Conservation (phyloP, 305 asterid species). For the Petunia hybrid region DNA sequence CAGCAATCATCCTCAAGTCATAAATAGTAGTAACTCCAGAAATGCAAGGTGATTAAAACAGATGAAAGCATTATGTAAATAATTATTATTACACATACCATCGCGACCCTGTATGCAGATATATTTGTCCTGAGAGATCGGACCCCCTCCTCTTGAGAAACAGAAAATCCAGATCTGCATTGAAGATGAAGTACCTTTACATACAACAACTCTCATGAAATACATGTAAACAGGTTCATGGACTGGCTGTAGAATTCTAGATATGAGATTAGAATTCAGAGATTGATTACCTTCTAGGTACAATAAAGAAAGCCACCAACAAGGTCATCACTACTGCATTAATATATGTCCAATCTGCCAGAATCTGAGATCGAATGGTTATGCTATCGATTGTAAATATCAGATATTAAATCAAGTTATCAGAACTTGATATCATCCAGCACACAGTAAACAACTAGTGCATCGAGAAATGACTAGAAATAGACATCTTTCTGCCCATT, state of each 20-base stretch:
- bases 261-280: not conserved
- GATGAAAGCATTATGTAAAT: slow-evolving; percentile 28
- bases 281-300: slow-evolving; percentile 56
- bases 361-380: slow-evolving; percentile 60
- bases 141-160: slow-evolving; percentile 58
- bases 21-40: slow-evolving; percentile 29
- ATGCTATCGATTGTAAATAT: slow-evolving; percentile 32
- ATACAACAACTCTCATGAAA: slow-evolving; percentile 30
- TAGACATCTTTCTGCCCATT: not conserved
- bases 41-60: slow-evolving; percentile 18
- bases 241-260: slow-evolving; percentile 31
- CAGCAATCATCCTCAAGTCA: slow-evolving; percentile 41
- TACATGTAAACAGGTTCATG: slow-evolving; percentile 30
- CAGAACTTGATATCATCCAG: not conserved
- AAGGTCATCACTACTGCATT: slow-evolving; percentile 51
- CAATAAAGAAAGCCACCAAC: slow-evolving; percentile 53
- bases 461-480: not conserved
- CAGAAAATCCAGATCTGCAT: slow-evolving; percentile 65
- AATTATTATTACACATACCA: slow-evolving; percentile 50
- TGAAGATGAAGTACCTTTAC: slow-evolving; percentile 52
- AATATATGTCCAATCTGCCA: slow-evolving; percentile 72
- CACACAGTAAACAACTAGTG: not conserved
- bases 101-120: slow-evolving; percentile 78
- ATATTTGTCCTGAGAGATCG: slow-evolving; percentile 58
- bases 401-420: slow-evolving; percentile 25